Percentiles rank a stretch among this genome's conserved stretches.
Conservation (phyloP, 257 asterid species). For the Solanum habrochaites region DNA sequence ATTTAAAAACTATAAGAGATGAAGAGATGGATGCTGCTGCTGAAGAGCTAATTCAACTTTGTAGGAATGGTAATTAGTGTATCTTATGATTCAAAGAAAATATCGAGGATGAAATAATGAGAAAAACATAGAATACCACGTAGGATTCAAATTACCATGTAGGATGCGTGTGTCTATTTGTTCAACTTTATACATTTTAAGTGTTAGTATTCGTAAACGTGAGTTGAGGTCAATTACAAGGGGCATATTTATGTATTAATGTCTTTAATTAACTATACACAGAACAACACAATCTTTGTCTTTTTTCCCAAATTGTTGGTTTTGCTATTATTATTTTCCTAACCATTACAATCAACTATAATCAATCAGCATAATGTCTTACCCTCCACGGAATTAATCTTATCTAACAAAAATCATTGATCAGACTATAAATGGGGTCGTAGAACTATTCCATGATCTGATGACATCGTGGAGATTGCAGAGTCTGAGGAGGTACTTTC, state of each 20-base stretch:
- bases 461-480: too few relatives aligned
- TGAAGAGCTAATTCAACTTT: background rate
- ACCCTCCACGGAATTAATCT: background rate
- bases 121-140: background rate
- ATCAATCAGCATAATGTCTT: background rate
- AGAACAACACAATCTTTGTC: background rate
- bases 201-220: too few relatives aligned
- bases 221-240: too few relatives aligned
- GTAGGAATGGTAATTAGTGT: background rate
- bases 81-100: background rate
- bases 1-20: background rate
- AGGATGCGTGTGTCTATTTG: too few relatives aligned
- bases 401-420: background rate
- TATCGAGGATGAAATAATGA: background rate
- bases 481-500: too few relatives aligned
- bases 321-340: background rate
- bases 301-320: background rate
- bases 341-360: background rate
- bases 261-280: background rate
- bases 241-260: too few relatives aligned
- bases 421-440: conserved; percentile 25
- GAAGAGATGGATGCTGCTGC: conserved; percentile 17
- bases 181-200: too few relatives aligned
- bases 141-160: too few relatives aligned
- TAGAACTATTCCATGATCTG: too few relatives aligned